A percentile compares a stretch with the other conserved stretches of the same genome.
These are phyloP conservation scores for Oropetium thomaeum DNA, from an alignment of 176 grass and related monocot species.

Conservation along the genomic window DNA sequence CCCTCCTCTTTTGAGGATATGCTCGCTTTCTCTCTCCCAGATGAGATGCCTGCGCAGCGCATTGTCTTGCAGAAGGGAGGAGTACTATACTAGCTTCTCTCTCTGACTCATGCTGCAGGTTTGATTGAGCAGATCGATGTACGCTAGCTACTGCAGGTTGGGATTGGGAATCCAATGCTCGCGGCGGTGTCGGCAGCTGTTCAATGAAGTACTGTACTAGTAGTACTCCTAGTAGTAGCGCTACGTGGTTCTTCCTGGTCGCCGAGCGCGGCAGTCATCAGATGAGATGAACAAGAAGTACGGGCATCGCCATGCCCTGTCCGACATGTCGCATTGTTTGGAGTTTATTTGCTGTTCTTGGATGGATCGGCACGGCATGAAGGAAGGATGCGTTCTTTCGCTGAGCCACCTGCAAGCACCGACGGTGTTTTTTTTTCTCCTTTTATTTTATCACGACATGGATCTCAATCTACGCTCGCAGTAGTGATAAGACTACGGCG, in stretches of 20 bases:
- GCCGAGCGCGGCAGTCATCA: background rate
- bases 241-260: background rate
- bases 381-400: background rate
- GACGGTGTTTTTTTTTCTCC: background rate
- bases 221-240: background rate
- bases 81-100: too few species aligned
- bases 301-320: background rate
- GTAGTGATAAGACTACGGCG: background rate
- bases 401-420: background rate
- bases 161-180: slow-evolving; percentile 25
- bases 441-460: too few species aligned
- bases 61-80: background rate
- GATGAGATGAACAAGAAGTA: too few species aligned
- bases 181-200: slow-evolving; percentile 17
- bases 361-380: background rate
- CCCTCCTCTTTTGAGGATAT: slow-evolving; percentile 19
- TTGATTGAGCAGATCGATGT: background rate
- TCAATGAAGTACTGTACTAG: too few species aligned
- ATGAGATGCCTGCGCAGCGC: background rate
- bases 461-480: background rate
- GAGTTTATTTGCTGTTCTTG: slow-evolving; percentile 27
- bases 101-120: background rate
- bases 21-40: background rate
- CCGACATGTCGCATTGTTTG: slow-evolving; percentile 17
- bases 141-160: too few species aligned